Evolutionary conservation across 768 basidiomycete species (phyloP), one percentile per base, ranked within the genome.

Genomic region (Suillus lakei): DNA sequence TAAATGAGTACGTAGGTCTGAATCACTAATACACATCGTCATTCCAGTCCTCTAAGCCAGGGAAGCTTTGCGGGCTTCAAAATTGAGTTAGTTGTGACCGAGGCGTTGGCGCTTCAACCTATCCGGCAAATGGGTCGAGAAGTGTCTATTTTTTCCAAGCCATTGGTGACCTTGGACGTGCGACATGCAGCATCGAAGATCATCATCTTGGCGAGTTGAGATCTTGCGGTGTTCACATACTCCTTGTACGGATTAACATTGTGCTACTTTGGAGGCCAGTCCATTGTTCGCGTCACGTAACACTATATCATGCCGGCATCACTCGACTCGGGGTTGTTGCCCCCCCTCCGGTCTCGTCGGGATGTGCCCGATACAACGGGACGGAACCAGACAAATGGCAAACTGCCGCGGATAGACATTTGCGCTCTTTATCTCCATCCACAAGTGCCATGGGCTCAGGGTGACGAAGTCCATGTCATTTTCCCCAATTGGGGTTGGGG

Each of bases 21-120:
- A 51, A 39, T 28, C 15, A 28, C 56, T 28, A 43, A 6, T 28
- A n/a, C 23, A 38, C 39, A 26, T 30, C 39, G 18, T 59, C 38
- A 18, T 12, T 39, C 18, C 56, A 13, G 26, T 18, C 18, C 39
- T 41, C 38, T 59, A 38, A 41, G 12, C 26, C 26, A 53, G 51
- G 50, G 58, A 43, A 41, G 36, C 58, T 12, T 59, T 13, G 21
- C 39, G 38, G 58, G 39, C 58, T 41, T 39, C 58, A 59, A 59
- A 59, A 41, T 41, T 13, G 38, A 39, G 26, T 41, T 28, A 53
- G 18, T 28, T 28, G 12, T 41, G 12, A 23, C 38, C 26, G 16
- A 58, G 38, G 23, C 23, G 16, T 23, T 38, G 36, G 13, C 4
- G 9, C 41, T 32, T 30, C 28, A 36, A 38, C 36, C 23, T 26